Evolutionary conservation across 352 stramenopile species (phyloP).

Genomic region (Phytopythium delawarense): DNA sequence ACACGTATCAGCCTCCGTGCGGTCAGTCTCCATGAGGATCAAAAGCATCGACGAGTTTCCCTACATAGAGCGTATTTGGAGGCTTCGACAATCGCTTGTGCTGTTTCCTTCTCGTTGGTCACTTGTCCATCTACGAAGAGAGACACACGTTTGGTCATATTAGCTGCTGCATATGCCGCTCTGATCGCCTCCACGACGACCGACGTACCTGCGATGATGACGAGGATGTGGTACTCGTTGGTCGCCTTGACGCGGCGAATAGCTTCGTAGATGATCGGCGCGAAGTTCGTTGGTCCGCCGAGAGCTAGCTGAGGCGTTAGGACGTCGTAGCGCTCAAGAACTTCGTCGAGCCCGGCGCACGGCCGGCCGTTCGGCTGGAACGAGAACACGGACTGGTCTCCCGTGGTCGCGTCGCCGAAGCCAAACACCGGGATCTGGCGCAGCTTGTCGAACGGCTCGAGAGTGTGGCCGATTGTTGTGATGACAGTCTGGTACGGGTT

Average conservation of each 20-base stretch:
- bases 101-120: constrained; percentile 58
- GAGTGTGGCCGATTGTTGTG: constrained; percentile 56
- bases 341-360: constrained; percentile 50
- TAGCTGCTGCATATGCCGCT: background rate
- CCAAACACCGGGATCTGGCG: constrained; percentile 71
- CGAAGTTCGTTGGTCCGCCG: constrained; percentile 71
- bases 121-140: constrained; percentile 48
- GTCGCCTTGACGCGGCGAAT: constrained; percentile 48
- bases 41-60: background rate
- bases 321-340: constrained; percentile 48
- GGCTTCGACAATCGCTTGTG: constrained; percentile 61
- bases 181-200: background rate
- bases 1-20: background rate
- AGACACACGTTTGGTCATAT: too few species aligned
- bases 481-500: constrained; percentile 82
- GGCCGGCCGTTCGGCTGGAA: constrained; percentile 34
- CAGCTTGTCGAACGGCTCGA: constrained; percentile 67
- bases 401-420: constrained; percentile 61
- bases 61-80: constrained; percentile 70
- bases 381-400: constrained; percentile 48
- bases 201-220: constrained; percentile 55
- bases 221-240: constrained; percentile 59
- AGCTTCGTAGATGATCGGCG: constrained; percentile 69
- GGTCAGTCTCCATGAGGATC: background rate
- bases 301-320: constrained; percentile 47